Evolutionary conservation across 1,139 yeast species (phyloP).

Genomic region (Blastobotrys persicus): DNA sequence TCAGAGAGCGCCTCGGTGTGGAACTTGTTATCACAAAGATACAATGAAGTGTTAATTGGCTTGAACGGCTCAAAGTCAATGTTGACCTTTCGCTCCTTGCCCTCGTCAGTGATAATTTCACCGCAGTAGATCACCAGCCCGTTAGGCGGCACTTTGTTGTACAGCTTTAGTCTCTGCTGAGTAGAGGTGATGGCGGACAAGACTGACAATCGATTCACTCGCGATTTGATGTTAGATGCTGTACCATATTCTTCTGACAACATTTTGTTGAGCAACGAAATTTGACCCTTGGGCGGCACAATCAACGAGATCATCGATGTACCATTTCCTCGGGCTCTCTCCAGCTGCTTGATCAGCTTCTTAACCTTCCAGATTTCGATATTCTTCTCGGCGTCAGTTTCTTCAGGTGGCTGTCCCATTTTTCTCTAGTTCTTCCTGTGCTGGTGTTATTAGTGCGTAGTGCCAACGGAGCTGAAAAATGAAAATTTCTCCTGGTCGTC

Average conservation of each 20-base stretch:
- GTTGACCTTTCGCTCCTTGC: slow-evolving; percentile 51
- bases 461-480: too few species aligned
- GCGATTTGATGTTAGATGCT: slow-evolving; percentile 94
- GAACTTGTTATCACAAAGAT: slow-evolving; percentile 95
- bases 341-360: slow-evolving; percentile 70
- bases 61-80: slow-evolving; percentile 97
- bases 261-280: slow-evolving; percentile 83
- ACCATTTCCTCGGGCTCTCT: slow-evolving; percentile 94
- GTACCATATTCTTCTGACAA: slow-evolving; percentile 98
- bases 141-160: slow-evolving; percentile 84
- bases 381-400: slow-evolving; percentile 81
- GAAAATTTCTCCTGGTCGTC: too few species aligned
- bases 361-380: slow-evolving; percentile 99
- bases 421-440: too few species aligned
- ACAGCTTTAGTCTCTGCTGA: slow-evolving; percentile 90
- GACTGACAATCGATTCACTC: slow-evolving; percentile 93
- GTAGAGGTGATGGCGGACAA: slow-evolving; percentile 96
- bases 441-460: too few species aligned
- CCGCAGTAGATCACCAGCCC: slow-evolving; percentile 94
- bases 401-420: slow-evolving; percentile 31
- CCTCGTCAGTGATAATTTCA: slow-evolving; percentile 8
- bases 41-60: slow-evolving; percentile 94
- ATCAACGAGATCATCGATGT: slow-evolving; percentile 97
- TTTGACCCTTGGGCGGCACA: slow-evolving; percentile 91
- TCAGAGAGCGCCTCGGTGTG: slow-evolving; percentile 96